Base-by-base conservation (phyloP, 768 basidiomycete species). In the Paxillus involutus region DNA sequence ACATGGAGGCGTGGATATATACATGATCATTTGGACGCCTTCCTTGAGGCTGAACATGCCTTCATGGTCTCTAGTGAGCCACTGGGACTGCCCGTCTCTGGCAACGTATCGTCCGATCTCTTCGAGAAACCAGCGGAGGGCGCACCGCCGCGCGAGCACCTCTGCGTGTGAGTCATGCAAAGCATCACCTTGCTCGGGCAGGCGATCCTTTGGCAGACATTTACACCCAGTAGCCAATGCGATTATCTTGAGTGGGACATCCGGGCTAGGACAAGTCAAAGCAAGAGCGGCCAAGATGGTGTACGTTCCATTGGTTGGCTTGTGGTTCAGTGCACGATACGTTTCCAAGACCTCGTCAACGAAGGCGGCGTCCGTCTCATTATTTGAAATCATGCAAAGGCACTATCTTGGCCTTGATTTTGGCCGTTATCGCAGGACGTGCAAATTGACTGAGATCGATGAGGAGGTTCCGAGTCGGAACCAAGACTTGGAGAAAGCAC, bases 111-210 rank as follows among this genome's bases (percentile, higher is more conserved):
- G 56, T 9, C 63, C 56, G 14, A 87, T 75, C 68, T 97, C 91
- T 53, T 88, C 83, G 32, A 94, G 68, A 44, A 93, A 73, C 92
- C 93, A 98, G 24, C 86, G 79, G 41, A 87, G 66, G 0, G 88
- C 84, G 9, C 86, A 86, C 30, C 95, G 78, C 17, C 92, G 80
- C 2, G 93, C 93, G n/a, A 97, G 76, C 19, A 95, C 82, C 70
- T 98, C 95, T 10, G 95, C 95, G 68, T 98, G 95, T 49, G 82
- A 86, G 63, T 97, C 95, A 63, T 95, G 93, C 16, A 97, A 59
- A 1, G 84, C 79, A 63, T 96, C 92, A 0, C 95, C 95, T 29
- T 76, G 74, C 6, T 69, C 61, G 0, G 93, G 84, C 0, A 93
- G 73, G 50, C 78, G 79, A 4, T 64, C 61, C 4, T 72, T 78